Conservation (phyloP, 805 yeast species). For the Myxozyma melibiosi region DNA sequence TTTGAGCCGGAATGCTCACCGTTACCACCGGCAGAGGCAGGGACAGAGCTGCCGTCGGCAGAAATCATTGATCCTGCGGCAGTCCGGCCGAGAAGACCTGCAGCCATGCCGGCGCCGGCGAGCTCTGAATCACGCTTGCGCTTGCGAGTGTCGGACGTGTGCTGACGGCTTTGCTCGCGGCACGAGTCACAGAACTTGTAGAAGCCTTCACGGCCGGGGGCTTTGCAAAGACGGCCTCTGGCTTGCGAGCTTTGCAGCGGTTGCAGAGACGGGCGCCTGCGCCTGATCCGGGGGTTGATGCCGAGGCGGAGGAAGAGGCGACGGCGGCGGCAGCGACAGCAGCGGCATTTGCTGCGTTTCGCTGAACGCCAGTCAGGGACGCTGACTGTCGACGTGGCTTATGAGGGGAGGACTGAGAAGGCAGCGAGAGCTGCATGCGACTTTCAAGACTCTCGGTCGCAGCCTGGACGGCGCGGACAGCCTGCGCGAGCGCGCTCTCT, state of each 20-base stretch:
- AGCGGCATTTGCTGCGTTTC: neutral
- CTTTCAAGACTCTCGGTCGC: too few relatives aligned
- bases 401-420: too few relatives aligned
- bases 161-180: constrained; percentile 30
- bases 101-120: neutral
- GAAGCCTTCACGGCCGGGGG: constrained; percentile 29
- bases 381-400: too few relatives aligned
- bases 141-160: constrained; percentile 29
- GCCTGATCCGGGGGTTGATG: neutral
- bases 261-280: constrained; percentile 12
- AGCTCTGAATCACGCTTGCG: constrained; percentile 25
- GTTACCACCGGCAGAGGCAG: neutral
- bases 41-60: neutral
- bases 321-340: neutral
- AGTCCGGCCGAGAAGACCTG: neutral
- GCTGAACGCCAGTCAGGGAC: neutral
- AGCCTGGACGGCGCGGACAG: constrained; percentile 7
- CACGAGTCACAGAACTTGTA: constrained; percentile 29
- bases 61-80: neutral
- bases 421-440: too few relatives aligned
- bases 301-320: neutral
- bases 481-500: constrained; percentile 6
- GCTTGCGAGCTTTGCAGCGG: constrained; percentile 23
- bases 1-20: neutral
- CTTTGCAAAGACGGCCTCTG: constrained; percentile 13